Base-by-base conservation (phyloP, 164 flowering plant species). In the Umbellularia californica region DNA sequence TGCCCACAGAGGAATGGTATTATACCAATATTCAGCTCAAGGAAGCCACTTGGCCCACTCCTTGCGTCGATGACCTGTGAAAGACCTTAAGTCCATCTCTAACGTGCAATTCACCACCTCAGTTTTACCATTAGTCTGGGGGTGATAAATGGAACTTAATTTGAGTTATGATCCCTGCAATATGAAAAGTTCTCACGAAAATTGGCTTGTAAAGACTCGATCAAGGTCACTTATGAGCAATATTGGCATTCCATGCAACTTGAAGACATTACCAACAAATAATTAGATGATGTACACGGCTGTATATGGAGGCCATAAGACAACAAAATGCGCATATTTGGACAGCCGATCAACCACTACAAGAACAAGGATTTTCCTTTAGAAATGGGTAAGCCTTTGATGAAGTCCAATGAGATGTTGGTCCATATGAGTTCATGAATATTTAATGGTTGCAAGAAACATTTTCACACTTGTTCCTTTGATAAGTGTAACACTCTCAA, bases 1-100 rank as follows among this genome's bases (percentile, higher is more conserved):
- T 5, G 35, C 35, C 35, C 35, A 30, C 6, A 30, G 35, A 30
- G 5, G 35, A 30, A n/a, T 67, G 41, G 50, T 67, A 30, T 67
- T 67, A 15, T 67, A 65, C 10, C 68, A 65, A 65, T 65, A 12
- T 25, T 65, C 24, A 22, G 68, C 70, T 47, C 47, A 67, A 14
- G 70, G 70, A 11, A 67, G 41, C 70, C 70, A 67, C 22, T 30
- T 67, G 13, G 30, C 35, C 70, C 70, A 67, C 14, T 30, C 10
- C 15, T 27, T 27, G 28, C 9, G 14, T 28, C 30, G 3, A 30
- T 27, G 9, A 27, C 50, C 30, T 11, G 70, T 27, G 70, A 67
- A 67, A n/a, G 47, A 67, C n/a, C 70, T 3, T 30, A 67, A 30
- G 50, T 33, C 5, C 4, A 12, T 67, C n/a, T 28, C 23, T 22